Evolutionary conservation across 2,329 filamentous ascomycete genomes (phyloP).

Genomic region (Phyllachora maydis): DNA sequence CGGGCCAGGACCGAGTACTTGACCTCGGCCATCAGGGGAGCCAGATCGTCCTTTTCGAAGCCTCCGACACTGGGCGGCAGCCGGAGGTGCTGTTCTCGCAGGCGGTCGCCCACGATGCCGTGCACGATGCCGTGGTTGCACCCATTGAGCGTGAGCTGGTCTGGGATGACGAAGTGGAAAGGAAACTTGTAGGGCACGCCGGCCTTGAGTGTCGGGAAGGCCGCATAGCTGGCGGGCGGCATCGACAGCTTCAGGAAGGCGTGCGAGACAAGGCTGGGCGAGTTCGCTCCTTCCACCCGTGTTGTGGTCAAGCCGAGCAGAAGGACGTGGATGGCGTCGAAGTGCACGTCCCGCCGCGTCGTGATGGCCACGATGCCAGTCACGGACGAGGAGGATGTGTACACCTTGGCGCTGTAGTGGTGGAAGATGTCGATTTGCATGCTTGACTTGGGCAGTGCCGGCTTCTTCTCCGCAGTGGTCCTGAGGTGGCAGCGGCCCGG

Average conservation of each 20-base stretch:
- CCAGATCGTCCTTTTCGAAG: constrained; percentile 32
- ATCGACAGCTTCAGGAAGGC: constrained; percentile 35
- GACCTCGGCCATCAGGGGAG: constrained; percentile 30
- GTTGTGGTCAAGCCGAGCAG: constrained; percentile 29
- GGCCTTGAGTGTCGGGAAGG: constrained; percentile 23
- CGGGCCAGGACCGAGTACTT: constrained; percentile 31
- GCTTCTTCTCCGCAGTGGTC: too few relatives aligned
- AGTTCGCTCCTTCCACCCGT: constrained; percentile 26
- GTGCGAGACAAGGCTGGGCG: constrained; percentile 24
- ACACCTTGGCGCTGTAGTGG: constrained; percentile 32
- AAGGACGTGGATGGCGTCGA: constrained; percentile 29
- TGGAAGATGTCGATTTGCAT: constrained; percentile 28
- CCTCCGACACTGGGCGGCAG: constrained; percentile 29
- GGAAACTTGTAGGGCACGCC: constrained; percentile 26
- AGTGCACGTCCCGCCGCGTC: constrained; percentile 21
- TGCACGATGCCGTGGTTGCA: constrained; percentile 27
- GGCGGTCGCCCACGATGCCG: constrained; percentile 23
- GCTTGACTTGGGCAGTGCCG: constrained; percentile 12
- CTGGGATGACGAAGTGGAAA: constrained; percentile 39
- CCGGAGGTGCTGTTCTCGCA: constrained; percentile 29
- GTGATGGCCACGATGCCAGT: constrained; percentile 25
- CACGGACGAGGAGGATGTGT: constrained; percentile 30
- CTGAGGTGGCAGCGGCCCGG: too few relatives aligned
- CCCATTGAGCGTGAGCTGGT: constrained; percentile 31
- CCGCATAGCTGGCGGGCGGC: constrained; percentile 27